Base-by-base conservation (phyloP, 352 stramenopile genomes). In the Phytophthora chlamydospora region DNA sequence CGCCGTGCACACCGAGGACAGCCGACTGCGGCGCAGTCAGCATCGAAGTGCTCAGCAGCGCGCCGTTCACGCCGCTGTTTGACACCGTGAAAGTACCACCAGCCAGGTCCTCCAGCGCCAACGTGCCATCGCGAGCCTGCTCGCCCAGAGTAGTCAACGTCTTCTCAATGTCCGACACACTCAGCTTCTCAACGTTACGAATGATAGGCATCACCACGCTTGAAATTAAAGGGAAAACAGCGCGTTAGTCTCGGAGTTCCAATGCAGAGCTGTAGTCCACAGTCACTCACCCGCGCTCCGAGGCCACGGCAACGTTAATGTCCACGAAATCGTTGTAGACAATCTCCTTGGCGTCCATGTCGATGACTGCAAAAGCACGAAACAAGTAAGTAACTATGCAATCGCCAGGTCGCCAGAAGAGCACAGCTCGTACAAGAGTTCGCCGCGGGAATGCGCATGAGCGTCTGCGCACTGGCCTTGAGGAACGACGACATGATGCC, bases 401-500 rank as follows among this genome's bases (percentile, higher is more conserved):
- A 21, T 34, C 10, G 24, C 29, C 24, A 48, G 54, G 1, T 24
- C 17, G 4, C 34, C 16, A 11, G 52, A 3, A 27, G 43, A 35
- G 44, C 4, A 12, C 2, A n/a, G 13, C 14, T 86, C 78, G 50
- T 79, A 96, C 87, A 98, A 2, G 92, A 97, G 77, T 99, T 99
- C 27, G 99, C 96, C 17, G 96, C 90, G 9, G 97, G 97, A 48
- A 99, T 90, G 60, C 96, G 84, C 58, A 88, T 62, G 36, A 99
- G 76, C 9, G 97, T 95, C 41, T 90, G 78, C 0, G 97, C 96
- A 46, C 91, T 96, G 14, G 97, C 97, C 75, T 98, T 98, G 53
- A 99, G 90, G 82, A 99, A 99, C 32, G 95, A 95, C 33, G 83
- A 97, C 96, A 99, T 99, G 83, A 99, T 99, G 29, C 97, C 97